These are phyloP conservation scores for Lentinula sp. DNA, from an alignment of 768 basidiomycete species.

Conservation along the genomic window DNA sequence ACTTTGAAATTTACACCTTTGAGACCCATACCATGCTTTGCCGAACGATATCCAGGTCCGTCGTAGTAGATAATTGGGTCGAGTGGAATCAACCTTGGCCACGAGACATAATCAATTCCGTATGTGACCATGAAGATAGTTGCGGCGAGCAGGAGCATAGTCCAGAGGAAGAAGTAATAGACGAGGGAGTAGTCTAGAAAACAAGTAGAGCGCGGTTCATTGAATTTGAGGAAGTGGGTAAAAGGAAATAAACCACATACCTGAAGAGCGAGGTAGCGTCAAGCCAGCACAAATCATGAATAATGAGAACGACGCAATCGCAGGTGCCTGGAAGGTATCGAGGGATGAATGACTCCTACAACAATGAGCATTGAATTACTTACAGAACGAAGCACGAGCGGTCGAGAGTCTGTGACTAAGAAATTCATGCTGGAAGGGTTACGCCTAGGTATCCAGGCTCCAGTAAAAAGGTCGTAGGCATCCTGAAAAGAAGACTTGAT, in stretches of 20 bases:
- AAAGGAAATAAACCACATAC: slow-evolving; percentile 37
- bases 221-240: neutral
- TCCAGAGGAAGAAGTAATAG: slow-evolving; percentile 84
- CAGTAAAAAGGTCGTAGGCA: slow-evolving; percentile 91
- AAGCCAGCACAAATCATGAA: slow-evolving; percentile 87
- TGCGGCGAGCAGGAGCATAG: slow-evolving; percentile 54
- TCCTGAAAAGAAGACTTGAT: slow-evolving; percentile 44
- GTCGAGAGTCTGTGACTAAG: slow-evolving; percentile 71
- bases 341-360: neutral
- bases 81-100: slow-evolving; percentile 83
- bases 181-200: slow-evolving; percentile 71
- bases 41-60: slow-evolving; percentile 84
- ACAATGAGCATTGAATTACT: slow-evolving; percentile 16
- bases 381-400: slow-evolving; percentile 81
- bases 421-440: slow-evolving; percentile 65
- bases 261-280: slow-evolving; percentile 81
- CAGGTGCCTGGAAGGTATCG: slow-evolving; percentile 61
- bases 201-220: neutral
- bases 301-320: slow-evolving; percentile 69
- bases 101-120: slow-evolving; percentile 92
- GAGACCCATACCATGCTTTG: slow-evolving; percentile 71
- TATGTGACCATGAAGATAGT: slow-evolving; percentile 72
- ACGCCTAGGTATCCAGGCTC: slow-evolving; percentile 81
- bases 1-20: slow-evolving; percentile 9
- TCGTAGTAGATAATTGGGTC: slow-evolving; percentile 83